Base-by-base conservation (phyloP, 164 flowering plant genomes). In the Protea cynaroides region DNA sequence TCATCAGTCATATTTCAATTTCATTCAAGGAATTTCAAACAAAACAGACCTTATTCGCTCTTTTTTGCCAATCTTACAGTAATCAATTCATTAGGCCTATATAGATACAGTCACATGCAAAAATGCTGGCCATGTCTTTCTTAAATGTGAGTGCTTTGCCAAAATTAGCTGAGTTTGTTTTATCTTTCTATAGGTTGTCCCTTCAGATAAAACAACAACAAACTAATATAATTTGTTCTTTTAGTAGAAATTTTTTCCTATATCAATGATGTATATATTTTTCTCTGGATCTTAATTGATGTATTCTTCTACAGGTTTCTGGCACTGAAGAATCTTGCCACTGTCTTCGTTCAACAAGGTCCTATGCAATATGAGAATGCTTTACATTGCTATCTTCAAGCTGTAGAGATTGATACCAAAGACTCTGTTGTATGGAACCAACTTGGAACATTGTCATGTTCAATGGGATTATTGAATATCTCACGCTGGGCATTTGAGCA, bases 401-500 rank as follows among this genome's bases (percentile, higher is more conserved):
- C 99, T 60, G 95, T 89, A 21, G 99, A 94, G 73, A 88, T 94
- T 74, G 99, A 94, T 80, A 58, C 75, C 62, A 94, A 91, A 68
- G 99, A 94, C 71, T 89, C 95, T 64, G 96, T 94, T 76, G 74
- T 91, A 68, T 94, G 97, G 99, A 94, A 94, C 76, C 84, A 94
- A 72, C 76, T 94, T 56, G 99, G 97, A 69, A 91, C 99, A 17
- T 72, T 94, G 65, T 76, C 99, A 46, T 94, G 99, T 65, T 86
- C 89, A 19, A 94, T 94, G 96, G 96, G 94, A 25, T 75, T 78
- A 40, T 63, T 94, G 71, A 94, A 95, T 69, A 91, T 89, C 62
- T 84, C 99, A 21, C 96, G 99, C 18, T 94, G 97, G 99, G 99
- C 96, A 63, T 94, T 94, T 80, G 97, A 91, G 79, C 99, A 94